A percentile compares a stretch with the other conserved stretches of the same genome.
These are phyloP conservation scores for Phytophthora aleatoria DNA, from an alignment of 352 stramenopile species.

Conservation along the genomic window DNA sequence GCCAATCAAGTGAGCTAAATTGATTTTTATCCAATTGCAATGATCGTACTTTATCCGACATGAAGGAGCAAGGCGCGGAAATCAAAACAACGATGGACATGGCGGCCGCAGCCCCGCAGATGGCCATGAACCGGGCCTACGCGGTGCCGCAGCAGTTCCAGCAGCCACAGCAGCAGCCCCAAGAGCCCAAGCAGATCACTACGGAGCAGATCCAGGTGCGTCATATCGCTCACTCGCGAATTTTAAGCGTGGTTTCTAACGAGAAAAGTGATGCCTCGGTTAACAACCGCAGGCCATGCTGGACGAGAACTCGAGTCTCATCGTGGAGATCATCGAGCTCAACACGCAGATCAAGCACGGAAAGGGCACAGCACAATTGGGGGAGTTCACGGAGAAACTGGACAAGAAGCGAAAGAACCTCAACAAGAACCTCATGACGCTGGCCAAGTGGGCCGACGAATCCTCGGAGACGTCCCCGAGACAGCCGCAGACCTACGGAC, in stretches of 20 bases:
- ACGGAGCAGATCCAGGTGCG: slow-evolving; percentile 86
- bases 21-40: slow-evolving; percentile 19
- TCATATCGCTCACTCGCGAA: background rate
- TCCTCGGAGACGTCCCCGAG: slow-evolving; percentile 69
- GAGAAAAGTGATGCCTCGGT: background rate
- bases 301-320: slow-evolving; percentile 86
- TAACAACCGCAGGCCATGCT: slow-evolving; percentile 65
- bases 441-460: slow-evolving; percentile 89
- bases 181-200: slow-evolving; percentile 69
- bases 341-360: slow-evolving; percentile 90
- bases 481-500: slow-evolving; percentile 40
- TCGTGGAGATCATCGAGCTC: slow-evolving; percentile 89
- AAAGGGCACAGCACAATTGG: slow-evolving; percentile 74
- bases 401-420: slow-evolving; percentile 91
- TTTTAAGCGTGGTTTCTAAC: background rate
- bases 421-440: slow-evolving; percentile 91
- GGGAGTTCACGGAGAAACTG: slow-evolving; percentile 84
- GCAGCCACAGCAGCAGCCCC: slow-evolving; percentile 21
- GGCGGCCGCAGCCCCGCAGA: slow-evolving; percentile 27
- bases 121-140: slow-evolving; percentile 41
- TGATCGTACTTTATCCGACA: slow-evolving; percentile 29
- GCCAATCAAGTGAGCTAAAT: slow-evolving; percentile 22
- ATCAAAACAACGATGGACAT: slow-evolving; percentile 27
- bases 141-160: slow-evolving; percentile 31
- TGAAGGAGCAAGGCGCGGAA: background rate